Conservation (phyloP, 1,284 basidiomycete genomes). For the Naganishia liquefaciens region DNA sequence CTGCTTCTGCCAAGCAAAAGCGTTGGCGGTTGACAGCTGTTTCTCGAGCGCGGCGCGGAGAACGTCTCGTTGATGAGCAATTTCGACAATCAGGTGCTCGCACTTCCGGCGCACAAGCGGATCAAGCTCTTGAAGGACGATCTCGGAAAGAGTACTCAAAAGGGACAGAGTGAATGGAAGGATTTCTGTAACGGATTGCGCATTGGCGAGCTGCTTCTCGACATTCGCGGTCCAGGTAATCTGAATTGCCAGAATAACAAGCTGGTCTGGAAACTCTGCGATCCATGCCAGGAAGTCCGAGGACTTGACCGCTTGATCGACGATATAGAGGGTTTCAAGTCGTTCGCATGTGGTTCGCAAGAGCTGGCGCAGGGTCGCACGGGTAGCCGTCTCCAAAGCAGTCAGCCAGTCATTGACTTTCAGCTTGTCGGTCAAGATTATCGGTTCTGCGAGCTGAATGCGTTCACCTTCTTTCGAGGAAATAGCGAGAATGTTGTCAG, state of each 20-base stretch:
- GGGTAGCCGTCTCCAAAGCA: constrained; percentile 90
- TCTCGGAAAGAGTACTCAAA: constrained; percentile 90
- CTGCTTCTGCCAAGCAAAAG: constrained; percentile 93
- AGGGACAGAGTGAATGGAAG: constrained; percentile 77
- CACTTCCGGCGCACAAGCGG: constrained; percentile 92
- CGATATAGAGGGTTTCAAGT: constrained; percentile 38
- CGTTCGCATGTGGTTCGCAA: constrained; percentile 78
- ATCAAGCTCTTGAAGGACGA: constrained; percentile 84
- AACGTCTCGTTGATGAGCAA: constrained; percentile 96
- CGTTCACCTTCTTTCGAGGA: constrained; percentile 93
- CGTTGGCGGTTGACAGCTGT: constrained; percentile 65
- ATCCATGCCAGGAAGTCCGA: constrained; percentile 78
- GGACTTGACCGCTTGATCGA: constrained; percentile 72
- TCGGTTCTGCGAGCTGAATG: constrained; percentile 78
- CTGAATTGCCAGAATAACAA: constrained; percentile 91
- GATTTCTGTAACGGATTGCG: constrained; percentile 63
- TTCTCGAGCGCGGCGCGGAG: constrained; percentile 75
- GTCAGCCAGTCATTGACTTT: constrained; percentile 99
- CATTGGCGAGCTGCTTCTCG: constrained; percentile 65
- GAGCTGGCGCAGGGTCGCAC: constrained; percentile 79
- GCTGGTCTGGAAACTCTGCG: constrained; percentile 88
- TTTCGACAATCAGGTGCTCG: constrained; percentile 97
- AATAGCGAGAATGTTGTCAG: constrained; percentile 84
- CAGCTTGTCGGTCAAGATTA: constrained; percentile 85
- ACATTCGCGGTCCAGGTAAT: constrained; percentile 90